Evolutionary conservation across 371 early-diverging fungal genomes (phyloP).

Genomic region (Mucor irregularis): DNA sequence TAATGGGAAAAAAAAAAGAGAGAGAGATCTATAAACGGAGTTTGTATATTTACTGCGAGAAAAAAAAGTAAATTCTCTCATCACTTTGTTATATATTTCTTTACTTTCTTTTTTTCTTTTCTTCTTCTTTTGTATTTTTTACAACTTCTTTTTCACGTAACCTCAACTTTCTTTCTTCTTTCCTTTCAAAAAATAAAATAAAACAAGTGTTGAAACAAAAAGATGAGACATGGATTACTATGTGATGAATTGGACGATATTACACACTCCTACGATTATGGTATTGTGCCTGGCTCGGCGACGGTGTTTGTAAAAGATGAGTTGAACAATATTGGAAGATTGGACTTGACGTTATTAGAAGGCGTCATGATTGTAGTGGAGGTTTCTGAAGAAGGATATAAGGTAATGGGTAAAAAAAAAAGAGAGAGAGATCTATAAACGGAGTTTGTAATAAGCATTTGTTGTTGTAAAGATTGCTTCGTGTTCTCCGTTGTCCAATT

Average conservation of each 20-base stretch:
- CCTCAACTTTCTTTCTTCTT: background rate
- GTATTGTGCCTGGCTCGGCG: constrained; percentile 36
- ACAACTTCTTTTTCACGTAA: no score
- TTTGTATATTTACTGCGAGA: no score
- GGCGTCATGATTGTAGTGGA: constrained; percentile 33
- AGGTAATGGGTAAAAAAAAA: constrained; percentile 2
- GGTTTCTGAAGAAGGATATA: constrained; percentile 26
- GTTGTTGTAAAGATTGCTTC: constrained; percentile 22
- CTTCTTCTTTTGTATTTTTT: no score
- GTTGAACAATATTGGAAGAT: constrained; percentile 20
- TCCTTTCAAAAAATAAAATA: background rate
- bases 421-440: background rate
- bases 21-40: background rate
- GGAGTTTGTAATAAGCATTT: background rate
- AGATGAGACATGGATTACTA: constrained; percentile 24
- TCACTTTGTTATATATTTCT: no score
- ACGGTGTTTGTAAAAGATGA: constrained; percentile 32
- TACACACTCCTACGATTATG: constrained; percentile 29
- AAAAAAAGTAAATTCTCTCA: no score
- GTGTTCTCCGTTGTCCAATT: constrained; percentile 25
- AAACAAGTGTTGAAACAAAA: background rate
- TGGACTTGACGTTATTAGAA: constrained; percentile 31
- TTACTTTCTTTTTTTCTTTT: no score
- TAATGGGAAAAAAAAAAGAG: background rate
- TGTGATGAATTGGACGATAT: constrained; percentile 31